Percentiles rank a stretch among this genome's conserved stretches.
Conservation (phyloP, 73 alveolate species). For the Paramecium bursaria region DNA sequence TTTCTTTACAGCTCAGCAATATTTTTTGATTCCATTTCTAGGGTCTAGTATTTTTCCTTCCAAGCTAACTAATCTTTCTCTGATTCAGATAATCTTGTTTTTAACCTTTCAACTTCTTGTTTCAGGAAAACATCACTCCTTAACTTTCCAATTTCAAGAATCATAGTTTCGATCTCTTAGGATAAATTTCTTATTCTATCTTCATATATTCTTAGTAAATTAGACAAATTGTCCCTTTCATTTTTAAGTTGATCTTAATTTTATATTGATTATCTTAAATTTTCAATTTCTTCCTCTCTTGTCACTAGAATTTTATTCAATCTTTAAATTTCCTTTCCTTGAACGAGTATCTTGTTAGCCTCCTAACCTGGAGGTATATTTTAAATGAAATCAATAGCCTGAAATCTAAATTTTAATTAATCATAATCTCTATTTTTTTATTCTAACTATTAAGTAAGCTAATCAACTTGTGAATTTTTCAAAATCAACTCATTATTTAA, state of each 20-base stretch:
- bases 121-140: constrained; percentile 28
- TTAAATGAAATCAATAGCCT: too few relatives aligned
- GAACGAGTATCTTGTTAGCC: too few relatives aligned
- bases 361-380: too few relatives aligned
- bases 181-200: constrained; percentile 34
- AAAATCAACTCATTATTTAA: too few relatives aligned
- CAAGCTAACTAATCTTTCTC: constrained; percentile 14
- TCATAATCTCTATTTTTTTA: too few relatives aligned
- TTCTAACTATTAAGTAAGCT: too few relatives aligned
- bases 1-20: constrained; percentile 34
- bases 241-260: background rate
- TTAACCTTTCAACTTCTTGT: constrained; percentile 20
- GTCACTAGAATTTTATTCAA: too few relatives aligned
- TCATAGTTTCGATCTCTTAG: constrained; percentile 35
- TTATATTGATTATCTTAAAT: background rate
- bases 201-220: constrained; percentile 37
- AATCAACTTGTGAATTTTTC: too few relatives aligned
- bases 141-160: constrained; percentile 30
- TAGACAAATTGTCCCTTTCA: constrained; percentile 49
- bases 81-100: background rate
- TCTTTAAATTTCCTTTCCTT: too few relatives aligned
- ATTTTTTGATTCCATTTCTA: constrained; percentile 48
- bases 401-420: too few relatives aligned
- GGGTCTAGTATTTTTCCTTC: constrained; percentile 12
- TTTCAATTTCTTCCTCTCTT: constrained; percentile 34